A percentile compares a stretch with the other conserved stretches of the same genome.
These are phyloP conservation scores for Aspergillus panamensis DNA, from an alignment of 495 filamentous ascomycete genomes.

Conservation along the genomic window DNA sequence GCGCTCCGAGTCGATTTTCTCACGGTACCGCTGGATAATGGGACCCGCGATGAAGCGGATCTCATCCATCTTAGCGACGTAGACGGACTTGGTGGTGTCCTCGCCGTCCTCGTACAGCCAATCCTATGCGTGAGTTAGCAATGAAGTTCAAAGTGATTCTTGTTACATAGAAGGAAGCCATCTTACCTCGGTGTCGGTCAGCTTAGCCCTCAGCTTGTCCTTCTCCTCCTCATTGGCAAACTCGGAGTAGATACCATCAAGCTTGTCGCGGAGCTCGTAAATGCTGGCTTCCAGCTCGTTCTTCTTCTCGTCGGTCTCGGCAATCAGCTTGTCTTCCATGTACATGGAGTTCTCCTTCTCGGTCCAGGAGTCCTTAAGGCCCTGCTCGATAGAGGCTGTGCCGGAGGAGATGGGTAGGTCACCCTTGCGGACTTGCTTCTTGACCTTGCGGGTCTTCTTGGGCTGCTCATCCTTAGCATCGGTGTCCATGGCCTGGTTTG, in stretches of 20 bases:
- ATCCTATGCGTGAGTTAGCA: slow-evolving; percentile 53
- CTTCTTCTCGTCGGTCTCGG: slow-evolving; percentile 99
- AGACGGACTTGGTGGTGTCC: slow-evolving; percentile 88
- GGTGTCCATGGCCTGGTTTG: slow-evolving; percentile 83
- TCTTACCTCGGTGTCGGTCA: slow-evolving; percentile 78
- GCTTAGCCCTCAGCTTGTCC: slow-evolving; percentile 72
- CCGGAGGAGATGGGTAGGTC: slow-evolving; percentile 84
- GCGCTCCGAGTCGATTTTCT: slow-evolving; percentile 88
- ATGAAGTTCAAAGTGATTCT: background rate
- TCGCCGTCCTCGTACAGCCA: slow-evolving; percentile 99
- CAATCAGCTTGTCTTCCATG: slow-evolving; percentile 97
- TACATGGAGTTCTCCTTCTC: slow-evolving; percentile 90
- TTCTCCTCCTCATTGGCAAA: slow-evolving; percentile 93
- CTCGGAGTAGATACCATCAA: slow-evolving; percentile 83
- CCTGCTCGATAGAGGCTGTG: slow-evolving; percentile 72
- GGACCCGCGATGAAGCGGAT: slow-evolving; percentile 87
- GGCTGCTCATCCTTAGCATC: slow-evolving; percentile 68
- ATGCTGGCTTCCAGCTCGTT: slow-evolving; percentile 98
- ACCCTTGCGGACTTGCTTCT: slow-evolving; percentile 99
- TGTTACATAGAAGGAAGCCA: background rate
- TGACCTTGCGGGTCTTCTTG: slow-evolving; percentile 95
- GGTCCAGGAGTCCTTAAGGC: slow-evolving; percentile 57
- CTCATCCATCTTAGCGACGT: slow-evolving; percentile 92
- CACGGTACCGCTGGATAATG: slow-evolving; percentile 89
- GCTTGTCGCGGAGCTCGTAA: slow-evolving; percentile 92